Conservation (phyloP, 2,329 filamentous ascomycete species). For the Fusarium secorum region DNA sequence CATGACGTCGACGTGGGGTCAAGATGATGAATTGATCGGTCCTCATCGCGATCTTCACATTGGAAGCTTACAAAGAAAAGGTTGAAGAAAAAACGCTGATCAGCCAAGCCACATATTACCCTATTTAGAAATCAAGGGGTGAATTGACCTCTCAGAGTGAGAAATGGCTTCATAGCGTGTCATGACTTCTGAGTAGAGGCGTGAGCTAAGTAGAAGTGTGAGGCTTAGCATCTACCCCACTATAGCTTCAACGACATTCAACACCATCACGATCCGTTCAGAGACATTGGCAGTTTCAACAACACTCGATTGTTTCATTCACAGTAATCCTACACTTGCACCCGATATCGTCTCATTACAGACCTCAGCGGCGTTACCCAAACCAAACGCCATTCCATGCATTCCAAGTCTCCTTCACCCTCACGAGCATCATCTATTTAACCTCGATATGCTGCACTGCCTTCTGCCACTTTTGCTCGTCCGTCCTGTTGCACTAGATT, state of each 20-base stretch:
- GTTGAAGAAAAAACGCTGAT: background rate
- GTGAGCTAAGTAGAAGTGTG: slow-evolving; percentile 9
- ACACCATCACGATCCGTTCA: slow-evolving; percentile 1
- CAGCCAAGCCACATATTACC: background rate
- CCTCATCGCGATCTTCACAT: slow-evolving; percentile 18
- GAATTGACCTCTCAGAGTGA: background rate
- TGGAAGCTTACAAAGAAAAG: slow-evolving; percentile 9
- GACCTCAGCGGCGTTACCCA: slow-evolving; percentile 10
- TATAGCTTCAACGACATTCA: background rate
- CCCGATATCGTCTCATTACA: slow-evolving; percentile 1
- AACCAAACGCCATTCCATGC: slow-evolving; percentile 26
- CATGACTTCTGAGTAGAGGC: slow-evolving; percentile 14
- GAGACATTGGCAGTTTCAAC: background rate
- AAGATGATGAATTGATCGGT: slow-evolving; percentile 29
- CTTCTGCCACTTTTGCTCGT: slow-evolving; percentile 87
- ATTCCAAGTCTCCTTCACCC: background rate
- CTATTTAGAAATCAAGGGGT: background rate
- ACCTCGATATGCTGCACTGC: slow-evolving; percentile 67
- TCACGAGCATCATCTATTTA: slow-evolving; percentile 33
- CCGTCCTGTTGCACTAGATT: slow-evolving; percentile 52
- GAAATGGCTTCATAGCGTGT: background rate
- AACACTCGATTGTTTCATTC: background rate
- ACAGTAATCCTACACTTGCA: slow-evolving; percentile 31
- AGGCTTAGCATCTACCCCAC: slow-evolving; percentile 6
- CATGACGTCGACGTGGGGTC: slow-evolving; percentile 38